A percentile compares a stretch with the other conserved stretches of the same genome.
Conservation (phyloP, 768 basidiomycete genomes). For the Nevesoporus exiguus region DNA sequence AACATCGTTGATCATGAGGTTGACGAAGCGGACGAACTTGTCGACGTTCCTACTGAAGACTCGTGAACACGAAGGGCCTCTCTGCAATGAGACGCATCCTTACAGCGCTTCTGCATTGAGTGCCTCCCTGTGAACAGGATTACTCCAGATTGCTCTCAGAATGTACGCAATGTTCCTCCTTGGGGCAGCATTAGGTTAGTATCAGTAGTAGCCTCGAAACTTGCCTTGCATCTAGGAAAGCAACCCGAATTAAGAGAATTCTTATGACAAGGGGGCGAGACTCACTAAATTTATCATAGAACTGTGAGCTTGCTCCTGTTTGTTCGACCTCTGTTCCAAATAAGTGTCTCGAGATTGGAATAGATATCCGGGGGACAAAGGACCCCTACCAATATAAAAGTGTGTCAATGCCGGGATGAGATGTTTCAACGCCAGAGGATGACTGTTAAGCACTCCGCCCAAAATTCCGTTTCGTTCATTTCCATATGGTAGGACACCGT, state of each 20-base stretch:
- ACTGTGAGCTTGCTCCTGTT: slow-evolving; percentile 96
- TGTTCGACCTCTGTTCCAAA: slow-evolving; percentile 81
- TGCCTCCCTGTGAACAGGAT: slow-evolving; percentile 82
- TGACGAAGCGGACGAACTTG: slow-evolving; percentile 93
- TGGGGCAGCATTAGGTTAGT: slow-evolving; percentile 15
- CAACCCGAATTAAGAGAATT: slow-evolving; percentile 7
- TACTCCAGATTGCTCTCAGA: slow-evolving; percentile 88
- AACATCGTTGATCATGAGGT: slow-evolving; percentile 98
- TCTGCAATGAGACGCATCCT: slow-evolving; percentile 21
- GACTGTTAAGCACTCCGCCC: slow-evolving; percentile 77
- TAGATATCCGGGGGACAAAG: not conserved
- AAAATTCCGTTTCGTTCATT: slow-evolving; percentile 69
- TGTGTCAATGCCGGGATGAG: slow-evolving; percentile 89
- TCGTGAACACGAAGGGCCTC: not conserved
- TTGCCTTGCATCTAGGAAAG: slow-evolving; percentile 49
- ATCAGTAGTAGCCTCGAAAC: slow-evolving; percentile 8
- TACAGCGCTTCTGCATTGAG: slow-evolving; percentile 78
- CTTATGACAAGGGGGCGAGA: slow-evolving; percentile 15
- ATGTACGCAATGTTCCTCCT: slow-evolving; percentile 86
- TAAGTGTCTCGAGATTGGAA: not conserved
- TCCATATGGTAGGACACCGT: slow-evolving; percentile 64
- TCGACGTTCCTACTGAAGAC: slow-evolving; percentile 65
- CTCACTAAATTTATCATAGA: slow-evolving; percentile 97
- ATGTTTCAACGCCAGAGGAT: slow-evolving; percentile 81
- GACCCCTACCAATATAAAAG: slow-evolving; percentile 83